phyloP scores from a whole-genome alignment of 768 basidiomycete genomes.

The Auriscalpium orientale region DNA sequence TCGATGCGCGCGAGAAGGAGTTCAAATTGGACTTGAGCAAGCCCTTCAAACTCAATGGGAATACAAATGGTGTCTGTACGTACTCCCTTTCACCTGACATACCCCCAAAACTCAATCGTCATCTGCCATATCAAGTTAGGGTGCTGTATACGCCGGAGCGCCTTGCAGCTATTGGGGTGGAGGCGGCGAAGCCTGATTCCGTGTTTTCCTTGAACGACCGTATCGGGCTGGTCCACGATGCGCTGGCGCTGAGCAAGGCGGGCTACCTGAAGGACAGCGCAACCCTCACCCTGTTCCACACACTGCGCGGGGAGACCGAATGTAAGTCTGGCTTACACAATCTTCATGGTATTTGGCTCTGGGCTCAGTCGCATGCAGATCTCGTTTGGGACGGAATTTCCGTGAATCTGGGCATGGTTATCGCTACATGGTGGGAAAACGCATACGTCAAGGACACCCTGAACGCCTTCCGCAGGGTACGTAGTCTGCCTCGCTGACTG shows the following conservation, averaged over 20 bases:
- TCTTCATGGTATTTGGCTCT: neutral
- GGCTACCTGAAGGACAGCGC: constrained; percentile 74
- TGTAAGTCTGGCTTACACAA: constrained; percentile 33
- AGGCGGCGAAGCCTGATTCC: constrained; percentile 58
- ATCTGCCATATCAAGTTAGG: constrained; percentile 38
- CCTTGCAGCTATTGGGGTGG: constrained; percentile 67
- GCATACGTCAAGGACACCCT: constrained; percentile 42
- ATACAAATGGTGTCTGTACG: constrained; percentile 85
- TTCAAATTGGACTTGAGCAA: constrained; percentile 68
- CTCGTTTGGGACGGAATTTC: constrained; percentile 75
- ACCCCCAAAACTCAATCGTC: neutral
- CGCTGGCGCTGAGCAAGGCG: constrained; percentile 71
- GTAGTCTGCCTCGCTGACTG: neutral
- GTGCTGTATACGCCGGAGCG: constrained; percentile 81
- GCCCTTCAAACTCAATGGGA: constrained; percentile 86
- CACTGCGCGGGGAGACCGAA: constrained; percentile 69
- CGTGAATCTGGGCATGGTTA: constrained; percentile 44
- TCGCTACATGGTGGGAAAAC: constrained; percentile 81
- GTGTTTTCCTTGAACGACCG: constrained; percentile 78
- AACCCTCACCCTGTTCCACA: constrained; percentile 63
- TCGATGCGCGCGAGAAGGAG: constrained; percentile 59
- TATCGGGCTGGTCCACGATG: constrained; percentile 85
- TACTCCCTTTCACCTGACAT: constrained; percentile 3
- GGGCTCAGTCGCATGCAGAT: constrained; percentile 34
- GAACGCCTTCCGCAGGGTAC: constrained; percentile 52